Evolutionary conservation across 192 early-diverging fungal species (phyloP).

Genomic region (Entrophospora sp.): DNA sequence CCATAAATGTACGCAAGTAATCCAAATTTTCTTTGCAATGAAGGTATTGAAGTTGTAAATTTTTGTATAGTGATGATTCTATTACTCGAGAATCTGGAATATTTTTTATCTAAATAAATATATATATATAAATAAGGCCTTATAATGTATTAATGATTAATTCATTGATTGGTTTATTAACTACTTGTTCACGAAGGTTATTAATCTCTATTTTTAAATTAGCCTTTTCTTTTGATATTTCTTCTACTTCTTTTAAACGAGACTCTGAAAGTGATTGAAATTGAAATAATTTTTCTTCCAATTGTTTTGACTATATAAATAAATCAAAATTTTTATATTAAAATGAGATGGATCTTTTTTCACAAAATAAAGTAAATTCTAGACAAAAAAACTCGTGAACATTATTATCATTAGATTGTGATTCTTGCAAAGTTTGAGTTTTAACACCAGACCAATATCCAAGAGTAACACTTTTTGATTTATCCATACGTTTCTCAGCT

Average conservation of each 20-base stretch:
- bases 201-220: background rate
- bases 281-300: background rate
- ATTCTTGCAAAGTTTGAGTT: background rate
- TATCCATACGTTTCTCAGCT: background rate
- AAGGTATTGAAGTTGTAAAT: conserved; percentile 1
- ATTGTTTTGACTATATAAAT: background rate
- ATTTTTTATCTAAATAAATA: conserved; percentile 1
- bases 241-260: background rate
- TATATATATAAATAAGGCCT: background rate
- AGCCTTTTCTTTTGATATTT: background rate
- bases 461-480: conserved; percentile 3
- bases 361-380: background rate
- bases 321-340: background rate
- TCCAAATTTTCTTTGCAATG: background rate
- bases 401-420: background rate
- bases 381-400: no score
- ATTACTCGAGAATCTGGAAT: conserved; percentile 4
- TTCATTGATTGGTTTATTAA: background rate
- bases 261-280: background rate
- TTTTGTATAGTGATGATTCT: background rate
- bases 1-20: background rate
- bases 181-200: background rate
- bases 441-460: background rate
- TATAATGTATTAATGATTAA: background rate
- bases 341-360: background rate